phyloP scores from a whole-genome alignment of 768 basidiomycete genomes.

The Agaricus subrufescens region DNA sequence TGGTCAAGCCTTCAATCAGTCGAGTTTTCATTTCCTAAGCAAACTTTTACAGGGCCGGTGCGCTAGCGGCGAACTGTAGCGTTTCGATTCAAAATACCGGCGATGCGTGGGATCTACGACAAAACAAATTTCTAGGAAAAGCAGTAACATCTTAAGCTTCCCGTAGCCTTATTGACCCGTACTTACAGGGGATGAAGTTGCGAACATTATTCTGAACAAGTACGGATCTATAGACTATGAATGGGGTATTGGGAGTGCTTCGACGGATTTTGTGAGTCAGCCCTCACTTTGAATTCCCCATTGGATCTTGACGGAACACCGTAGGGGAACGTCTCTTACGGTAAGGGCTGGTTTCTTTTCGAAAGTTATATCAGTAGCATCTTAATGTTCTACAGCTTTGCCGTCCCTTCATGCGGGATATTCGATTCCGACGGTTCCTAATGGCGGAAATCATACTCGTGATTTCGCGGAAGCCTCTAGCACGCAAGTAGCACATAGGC shows the following conservation, averaged over 20 bases:
- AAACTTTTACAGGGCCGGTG: no score
- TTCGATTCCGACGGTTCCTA: conserved; percentile 67
- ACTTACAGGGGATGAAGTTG: conserved; percentile 56
- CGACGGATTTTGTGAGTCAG: conserved; percentile 74
- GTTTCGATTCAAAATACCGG: no score
- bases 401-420: conserved; percentile 75
- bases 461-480: conserved; percentile 64
- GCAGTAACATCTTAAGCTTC: no score
- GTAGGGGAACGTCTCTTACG: conserved; percentile 74
- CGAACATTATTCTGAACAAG: conserved; percentile 51
- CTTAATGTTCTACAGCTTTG: conserved; percentile 29
- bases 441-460: conserved; percentile 76
- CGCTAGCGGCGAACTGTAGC: no score
- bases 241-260: conserved; percentile 65
- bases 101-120: no score
- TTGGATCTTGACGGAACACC: background rate
- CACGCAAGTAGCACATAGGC: conserved; percentile 56
- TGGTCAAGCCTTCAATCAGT: no score
- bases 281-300: background rate
- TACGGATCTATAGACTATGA: conserved; percentile 61
- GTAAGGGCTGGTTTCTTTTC: conserved; percentile 28
- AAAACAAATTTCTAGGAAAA: no score
- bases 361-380: background rate
- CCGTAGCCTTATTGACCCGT: no score
- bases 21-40: no score